These are phyloP conservation scores for Fusarium sororula DNA, from an alignment of 2,329 filamentous ascomycete genomes.

Conservation along the genomic window DNA sequence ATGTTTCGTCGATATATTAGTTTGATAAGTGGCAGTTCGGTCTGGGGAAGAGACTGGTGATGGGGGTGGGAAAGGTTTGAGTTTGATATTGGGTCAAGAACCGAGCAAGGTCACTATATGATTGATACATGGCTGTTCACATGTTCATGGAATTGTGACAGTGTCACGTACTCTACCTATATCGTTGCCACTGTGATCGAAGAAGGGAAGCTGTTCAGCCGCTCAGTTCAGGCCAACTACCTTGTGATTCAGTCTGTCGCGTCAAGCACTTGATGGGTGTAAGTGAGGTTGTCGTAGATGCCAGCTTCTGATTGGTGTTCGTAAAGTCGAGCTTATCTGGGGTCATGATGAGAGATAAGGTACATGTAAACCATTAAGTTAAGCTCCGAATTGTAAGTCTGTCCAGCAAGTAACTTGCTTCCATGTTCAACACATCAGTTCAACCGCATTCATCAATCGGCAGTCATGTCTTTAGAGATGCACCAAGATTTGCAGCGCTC, in stretches of 20 bases:
- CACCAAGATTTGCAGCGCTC: slow-evolving; percentile 7
- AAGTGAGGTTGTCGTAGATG: slow-evolving; percentile 10
- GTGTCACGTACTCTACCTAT: background rate
- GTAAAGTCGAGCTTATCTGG: slow-evolving; percentile 4
- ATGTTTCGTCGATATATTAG: background rate
- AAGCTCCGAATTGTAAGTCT: background rate
- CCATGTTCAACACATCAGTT: background rate
- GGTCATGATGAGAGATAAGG: slow-evolving; percentile 14
- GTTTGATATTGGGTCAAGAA: background rate
- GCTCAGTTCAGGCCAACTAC: background rate
- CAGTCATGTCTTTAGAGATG: slow-evolving; percentile 13
- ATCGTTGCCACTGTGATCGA: background rate
- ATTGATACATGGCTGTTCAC: background rate
- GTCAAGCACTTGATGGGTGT: background rate
- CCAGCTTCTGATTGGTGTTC: slow-evolving; percentile 9
- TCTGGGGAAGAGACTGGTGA: background rate
- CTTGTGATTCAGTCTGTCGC: background rate
- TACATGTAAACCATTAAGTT: background rate
- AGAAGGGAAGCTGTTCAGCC: background rate
- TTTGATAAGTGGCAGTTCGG: background rate
- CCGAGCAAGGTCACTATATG: background rate
- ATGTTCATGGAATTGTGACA: background rate
- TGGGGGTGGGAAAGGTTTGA: background rate
- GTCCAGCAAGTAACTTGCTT: background rate
- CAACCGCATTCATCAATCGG: background rate